A percentile compares a stretch with the other conserved stretches of the same genome.
phyloP scores from a whole-genome alignment of 139 green algal species.

The Haematococcus lacustris region DNA sequence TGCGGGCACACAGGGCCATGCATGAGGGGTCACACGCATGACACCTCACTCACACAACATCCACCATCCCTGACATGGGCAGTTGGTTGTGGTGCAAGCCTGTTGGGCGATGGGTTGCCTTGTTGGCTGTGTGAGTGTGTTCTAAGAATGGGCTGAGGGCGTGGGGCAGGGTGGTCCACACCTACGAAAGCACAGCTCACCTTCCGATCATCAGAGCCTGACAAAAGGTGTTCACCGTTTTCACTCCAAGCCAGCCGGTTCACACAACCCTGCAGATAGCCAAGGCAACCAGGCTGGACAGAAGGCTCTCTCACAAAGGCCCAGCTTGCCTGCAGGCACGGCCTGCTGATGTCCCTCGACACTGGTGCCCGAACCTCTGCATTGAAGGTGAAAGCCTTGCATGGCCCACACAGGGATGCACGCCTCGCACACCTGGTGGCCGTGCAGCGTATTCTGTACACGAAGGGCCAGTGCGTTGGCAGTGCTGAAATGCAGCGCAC shows the following conservation, averaged over 20 bases:
- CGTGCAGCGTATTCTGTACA: too few relatives aligned
- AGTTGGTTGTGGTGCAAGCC: neutral
- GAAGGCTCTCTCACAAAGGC: too few relatives aligned
- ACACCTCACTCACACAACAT: neutral
- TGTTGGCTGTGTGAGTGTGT: neutral
- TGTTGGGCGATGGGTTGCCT: neutral
- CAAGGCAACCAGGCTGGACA: too few relatives aligned
- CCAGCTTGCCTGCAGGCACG: too few relatives aligned
- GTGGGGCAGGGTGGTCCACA: neutral
- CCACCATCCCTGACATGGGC: neutral
- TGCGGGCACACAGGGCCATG: constrained; percentile 15
- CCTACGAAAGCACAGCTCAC: constrained; percentile 10
- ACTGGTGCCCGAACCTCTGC: too few relatives aligned
- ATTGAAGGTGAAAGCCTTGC: too few relatives aligned
- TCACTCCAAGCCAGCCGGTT: neutral
- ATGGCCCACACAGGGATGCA: too few relatives aligned
- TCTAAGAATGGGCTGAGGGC: neutral
- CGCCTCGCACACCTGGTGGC: too few relatives aligned
- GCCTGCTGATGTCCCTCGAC: too few relatives aligned
- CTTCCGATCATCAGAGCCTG: constrained; percentile 63
- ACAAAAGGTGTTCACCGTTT: constrained; percentile 36
- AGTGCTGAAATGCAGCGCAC: too few relatives aligned
- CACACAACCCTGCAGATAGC: neutral
- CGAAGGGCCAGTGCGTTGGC: too few relatives aligned
- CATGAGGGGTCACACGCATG: too few relatives aligned